These are phyloP conservation scores for Cladosporium colombiae DNA, from an alignment of 2,329 filamentous ascomycete species.

Conservation along the genomic window DNA sequence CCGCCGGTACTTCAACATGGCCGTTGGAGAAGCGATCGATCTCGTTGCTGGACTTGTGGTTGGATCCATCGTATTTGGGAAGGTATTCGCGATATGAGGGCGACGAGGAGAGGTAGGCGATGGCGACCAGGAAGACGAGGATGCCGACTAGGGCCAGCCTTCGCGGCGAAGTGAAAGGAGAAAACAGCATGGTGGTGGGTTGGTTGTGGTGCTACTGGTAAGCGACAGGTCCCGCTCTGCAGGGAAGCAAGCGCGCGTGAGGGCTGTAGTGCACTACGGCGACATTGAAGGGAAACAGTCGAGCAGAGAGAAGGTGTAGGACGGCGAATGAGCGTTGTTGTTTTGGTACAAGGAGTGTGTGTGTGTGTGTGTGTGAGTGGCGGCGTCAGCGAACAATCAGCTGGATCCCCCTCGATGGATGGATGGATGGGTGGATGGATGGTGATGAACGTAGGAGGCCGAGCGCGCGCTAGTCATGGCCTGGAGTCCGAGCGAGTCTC, in stretches of 20 bases:
- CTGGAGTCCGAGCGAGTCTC: not conserved
- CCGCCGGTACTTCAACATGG: conserved; percentile 9
- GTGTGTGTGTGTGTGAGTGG: not conserved
- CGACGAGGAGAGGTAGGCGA: conserved; percentile 30
- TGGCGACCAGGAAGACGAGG: conserved; percentile 35
- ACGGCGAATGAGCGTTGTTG: not conserved
- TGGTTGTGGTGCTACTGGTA: not conserved
- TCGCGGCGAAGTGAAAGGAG: conserved; percentile 38
- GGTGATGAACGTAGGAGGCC: not conserved
- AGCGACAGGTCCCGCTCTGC: not conserved
- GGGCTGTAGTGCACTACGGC: not conserved
- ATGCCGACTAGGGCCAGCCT: conserved; percentile 41
- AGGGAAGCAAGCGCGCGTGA: not conserved
- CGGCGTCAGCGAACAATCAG: not conserved
- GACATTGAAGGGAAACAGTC: not conserved
- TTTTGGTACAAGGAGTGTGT: not conserved
- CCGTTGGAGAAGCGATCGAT: conserved; percentile 16
- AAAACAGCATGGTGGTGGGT: conserved; percentile 27
- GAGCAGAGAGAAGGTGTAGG: not conserved
- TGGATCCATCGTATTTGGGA: conserved; percentile 26
- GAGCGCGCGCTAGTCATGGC: not conserved
- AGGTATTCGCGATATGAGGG: conserved; percentile 28
- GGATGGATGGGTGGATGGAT: not conserved
- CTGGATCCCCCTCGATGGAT: not conserved
- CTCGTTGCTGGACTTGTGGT: conserved; percentile 22